A percentile compares a stretch with the other conserved stretches of the same genome.
Conservation (phyloP, 306 rosid species). For the Quercus mongolica region DNA sequence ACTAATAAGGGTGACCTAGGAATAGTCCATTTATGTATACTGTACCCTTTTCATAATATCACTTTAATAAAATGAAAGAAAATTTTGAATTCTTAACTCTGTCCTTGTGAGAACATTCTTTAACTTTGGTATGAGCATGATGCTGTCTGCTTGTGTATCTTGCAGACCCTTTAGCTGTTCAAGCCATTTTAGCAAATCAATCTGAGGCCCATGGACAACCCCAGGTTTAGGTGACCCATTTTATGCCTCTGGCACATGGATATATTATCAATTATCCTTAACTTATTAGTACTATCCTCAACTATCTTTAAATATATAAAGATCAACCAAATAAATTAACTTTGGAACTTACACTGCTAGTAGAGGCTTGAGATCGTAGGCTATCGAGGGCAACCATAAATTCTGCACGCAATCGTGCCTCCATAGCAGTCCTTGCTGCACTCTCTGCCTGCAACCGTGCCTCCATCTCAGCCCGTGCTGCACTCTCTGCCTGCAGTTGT, state of each 20-base stretch:
- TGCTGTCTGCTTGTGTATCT: background rate
- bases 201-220: background rate
- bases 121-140: background rate
- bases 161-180: background rate
- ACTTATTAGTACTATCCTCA: background rate
- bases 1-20: background rate
- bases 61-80: background rate
- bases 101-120: background rate
- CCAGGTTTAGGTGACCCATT: background rate
- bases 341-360: background rate
- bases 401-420: slow-evolving; percentile 6
- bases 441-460: slow-evolving; percentile 13
- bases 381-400: slow-evolving; percentile 12
- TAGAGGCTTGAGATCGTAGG: background rate
- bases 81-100: background rate
- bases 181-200: background rate
- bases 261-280: background rate
- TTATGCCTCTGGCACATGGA: background rate
- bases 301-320: too few relatives aligned
- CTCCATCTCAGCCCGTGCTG: slow-evolving; percentile 10
- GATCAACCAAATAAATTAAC: background rate
- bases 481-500: slow-evolving; percentile 6
- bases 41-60: background rate
- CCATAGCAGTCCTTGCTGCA: slow-evolving; percentile 4
- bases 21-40: background rate